Conservation (phyloP, 352 stramenopile species). For the Pythium coloratum region DNA sequence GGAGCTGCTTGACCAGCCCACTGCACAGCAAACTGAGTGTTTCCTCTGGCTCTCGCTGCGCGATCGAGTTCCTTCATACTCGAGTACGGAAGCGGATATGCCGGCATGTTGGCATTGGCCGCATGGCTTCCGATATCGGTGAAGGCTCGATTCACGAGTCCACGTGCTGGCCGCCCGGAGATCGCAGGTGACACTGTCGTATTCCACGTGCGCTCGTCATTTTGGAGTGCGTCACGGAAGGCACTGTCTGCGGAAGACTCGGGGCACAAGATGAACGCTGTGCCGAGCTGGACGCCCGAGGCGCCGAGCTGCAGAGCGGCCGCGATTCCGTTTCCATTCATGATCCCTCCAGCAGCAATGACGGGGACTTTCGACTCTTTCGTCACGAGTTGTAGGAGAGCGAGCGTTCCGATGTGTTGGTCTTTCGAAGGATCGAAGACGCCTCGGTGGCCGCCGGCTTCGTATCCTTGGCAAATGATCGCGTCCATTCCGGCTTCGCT, state of each 20-base stretch:
- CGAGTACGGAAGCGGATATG: constrained; percentile 26
- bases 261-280: constrained; percentile 51
- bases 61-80: constrained; percentile 21
- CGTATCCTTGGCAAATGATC: constrained; percentile 55
- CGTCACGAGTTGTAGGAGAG: constrained; percentile 49
- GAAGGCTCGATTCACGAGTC: constrained; percentile 43
- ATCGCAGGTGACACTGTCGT: constrained; percentile 37
- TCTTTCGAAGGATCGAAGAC: constrained; percentile 41
- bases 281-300: constrained; percentile 60
- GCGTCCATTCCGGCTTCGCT: constrained; percentile 35
- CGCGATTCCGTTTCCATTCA: constrained; percentile 41
- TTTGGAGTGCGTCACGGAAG: constrained; percentile 33
- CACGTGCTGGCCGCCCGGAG: constrained; percentile 45
- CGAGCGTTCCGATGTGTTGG: constrained; percentile 38
- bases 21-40: constrained; percentile 25
- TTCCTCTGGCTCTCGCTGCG: constrained; percentile 14
- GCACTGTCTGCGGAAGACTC: constrained; percentile 39
- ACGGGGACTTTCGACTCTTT: constrained; percentile 39
- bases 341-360: constrained; percentile 61
- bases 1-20: constrained; percentile 26
- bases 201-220: constrained; percentile 11
- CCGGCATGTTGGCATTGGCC: constrained; percentile 9
- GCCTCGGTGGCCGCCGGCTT: constrained; percentile 57
- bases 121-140: constrained; percentile 25
- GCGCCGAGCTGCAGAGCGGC: constrained; percentile 46